A percentile compares a stretch with the other conserved stretches of the same genome.
Evolutionary conservation across 257 asterid genomes (phyloP).

Genomic region (Solanum sejunctum): DNA sequence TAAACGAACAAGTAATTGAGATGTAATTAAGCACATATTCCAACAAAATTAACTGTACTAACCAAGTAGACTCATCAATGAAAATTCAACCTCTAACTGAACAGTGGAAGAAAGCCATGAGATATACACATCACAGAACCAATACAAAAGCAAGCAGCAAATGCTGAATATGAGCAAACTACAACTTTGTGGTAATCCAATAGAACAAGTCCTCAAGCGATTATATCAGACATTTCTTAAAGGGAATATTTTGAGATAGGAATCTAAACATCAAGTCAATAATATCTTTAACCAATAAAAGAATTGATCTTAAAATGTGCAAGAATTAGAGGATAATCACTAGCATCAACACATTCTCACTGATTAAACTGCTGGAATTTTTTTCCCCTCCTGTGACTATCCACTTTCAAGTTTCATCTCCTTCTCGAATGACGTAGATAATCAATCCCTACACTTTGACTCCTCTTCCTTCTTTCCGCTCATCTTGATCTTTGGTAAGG

Average conservation of each 20-base stretch:
- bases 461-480: background rate
- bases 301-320: background rate
- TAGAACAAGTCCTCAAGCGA: background rate
- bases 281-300: background rate
- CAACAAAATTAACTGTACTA: background rate
- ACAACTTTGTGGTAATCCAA: background rate
- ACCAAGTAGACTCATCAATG: background rate
- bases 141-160: background rate
- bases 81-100: background rate
- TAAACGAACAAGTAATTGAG: background rate
- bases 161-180: background rate
- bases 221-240: background rate
- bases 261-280: background rate
- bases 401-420: background rate
- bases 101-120: background rate
- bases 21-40: background rate
- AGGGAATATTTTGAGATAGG: background rate
- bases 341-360: background rate
- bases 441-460: background rate
- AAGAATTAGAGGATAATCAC: background rate
- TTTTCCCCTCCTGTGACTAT: background rate
- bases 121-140: background rate
- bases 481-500: too few species aligned
- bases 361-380: background rate
- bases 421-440: background rate